These are phyloP conservation scores for Sporothrix variecibatus DNA, from an alignment of 2,329 filamentous ascomycete species.

Conservation along the genomic window DNA sequence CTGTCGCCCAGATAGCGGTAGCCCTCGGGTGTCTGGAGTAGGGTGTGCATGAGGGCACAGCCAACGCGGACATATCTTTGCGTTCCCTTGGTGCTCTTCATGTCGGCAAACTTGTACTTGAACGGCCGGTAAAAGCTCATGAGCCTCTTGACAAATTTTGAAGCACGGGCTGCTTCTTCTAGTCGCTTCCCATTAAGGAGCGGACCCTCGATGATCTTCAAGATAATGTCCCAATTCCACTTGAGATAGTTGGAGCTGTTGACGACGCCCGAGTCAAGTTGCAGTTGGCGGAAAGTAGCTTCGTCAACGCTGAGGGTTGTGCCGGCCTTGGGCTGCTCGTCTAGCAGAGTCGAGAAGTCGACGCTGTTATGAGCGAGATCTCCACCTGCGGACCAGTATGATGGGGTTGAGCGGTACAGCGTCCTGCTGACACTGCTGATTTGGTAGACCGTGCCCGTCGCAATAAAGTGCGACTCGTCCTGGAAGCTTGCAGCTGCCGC, in stretches of 20 bases:
- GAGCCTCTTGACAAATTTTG: conserved; percentile 93
- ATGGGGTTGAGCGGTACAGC: conserved; percentile 73
- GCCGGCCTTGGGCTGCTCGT: conserved; percentile 58
- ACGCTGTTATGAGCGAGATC: conserved; percentile 43
- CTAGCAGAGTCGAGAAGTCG: conserved; percentile 50
- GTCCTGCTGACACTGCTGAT: conserved; percentile 97
- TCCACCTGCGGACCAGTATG: conserved; percentile 43
- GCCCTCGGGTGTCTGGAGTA: conserved; percentile 84
- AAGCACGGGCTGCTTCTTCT: conserved; percentile 90
- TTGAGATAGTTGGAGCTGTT: conserved; percentile 89
- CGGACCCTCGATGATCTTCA: conserved; percentile 89
- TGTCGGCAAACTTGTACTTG: conserved; percentile 90
- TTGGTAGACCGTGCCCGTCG: conserved; percentile 91
- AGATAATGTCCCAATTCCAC: conserved; percentile 96
- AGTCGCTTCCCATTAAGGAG: conserved; percentile 86
- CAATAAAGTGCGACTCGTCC: conserved; percentile 72
- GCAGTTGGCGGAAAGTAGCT: conserved; percentile 62
- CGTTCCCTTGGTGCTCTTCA: conserved; percentile 86
- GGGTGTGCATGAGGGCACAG: conserved; percentile 81
- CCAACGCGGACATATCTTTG: conserved; percentile 92
- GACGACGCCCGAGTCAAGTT: conserved; percentile 80
- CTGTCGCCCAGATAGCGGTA: conserved; percentile 84
- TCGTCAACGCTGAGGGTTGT: conserved; percentile 58
- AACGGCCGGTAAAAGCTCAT: conserved; percentile 96
- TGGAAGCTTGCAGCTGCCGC: conserved; percentile 72